These are phyloP conservation scores for Aspergillus fijiensis DNA, from an alignment of 2,329 filamentous ascomycete species.

Conservation along the genomic window DNA sequence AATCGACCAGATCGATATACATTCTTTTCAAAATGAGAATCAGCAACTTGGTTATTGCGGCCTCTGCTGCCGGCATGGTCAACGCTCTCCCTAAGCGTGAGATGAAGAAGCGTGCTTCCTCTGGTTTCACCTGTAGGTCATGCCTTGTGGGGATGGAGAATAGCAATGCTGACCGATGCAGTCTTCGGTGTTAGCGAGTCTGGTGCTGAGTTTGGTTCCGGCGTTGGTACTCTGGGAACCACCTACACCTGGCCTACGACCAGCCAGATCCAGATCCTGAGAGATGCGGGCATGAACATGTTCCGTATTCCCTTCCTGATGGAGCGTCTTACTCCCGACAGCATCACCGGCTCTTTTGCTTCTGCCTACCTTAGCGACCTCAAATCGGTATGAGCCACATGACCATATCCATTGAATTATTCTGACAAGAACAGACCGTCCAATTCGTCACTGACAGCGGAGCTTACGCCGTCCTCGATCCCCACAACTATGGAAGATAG, in stretches of 20 bases:
- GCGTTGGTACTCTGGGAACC: slow-evolving; percentile 54
- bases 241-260: slow-evolving; percentile 64
- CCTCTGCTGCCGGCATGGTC: slow-evolving; percentile 29
- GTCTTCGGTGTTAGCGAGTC: slow-evolving; percentile 55
- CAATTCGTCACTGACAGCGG: slow-evolving; percentile 47
- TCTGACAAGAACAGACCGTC: slow-evolving; percentile 27
- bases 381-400: slow-evolving; percentile 21
- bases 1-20: slow-evolving; percentile 26
- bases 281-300: slow-evolving; percentile 55
- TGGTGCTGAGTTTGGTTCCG: slow-evolving; percentile 64
- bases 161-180: slow-evolving; percentile 8
- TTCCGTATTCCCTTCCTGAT: slow-evolving; percentile 59
- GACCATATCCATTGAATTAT: neutral
- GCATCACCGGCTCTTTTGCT: slow-evolving; percentile 46
- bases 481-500: slow-evolving; percentile 60
- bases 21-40: slow-evolving; percentile 32
- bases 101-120: slow-evolving; percentile 25
- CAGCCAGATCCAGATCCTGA: slow-evolving; percentile 53
- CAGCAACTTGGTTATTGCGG: slow-evolving; percentile 29
- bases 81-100: slow-evolving; percentile 25
- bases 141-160: neutral
- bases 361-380: slow-evolving; percentile 46
- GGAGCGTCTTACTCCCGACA: slow-evolving; percentile 53
- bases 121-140: neutral
- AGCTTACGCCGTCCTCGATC: slow-evolving; percentile 56